Conservation (phyloP, 2,329 filamentous ascomycete genomes). For the Beauveria australis region DNA sequence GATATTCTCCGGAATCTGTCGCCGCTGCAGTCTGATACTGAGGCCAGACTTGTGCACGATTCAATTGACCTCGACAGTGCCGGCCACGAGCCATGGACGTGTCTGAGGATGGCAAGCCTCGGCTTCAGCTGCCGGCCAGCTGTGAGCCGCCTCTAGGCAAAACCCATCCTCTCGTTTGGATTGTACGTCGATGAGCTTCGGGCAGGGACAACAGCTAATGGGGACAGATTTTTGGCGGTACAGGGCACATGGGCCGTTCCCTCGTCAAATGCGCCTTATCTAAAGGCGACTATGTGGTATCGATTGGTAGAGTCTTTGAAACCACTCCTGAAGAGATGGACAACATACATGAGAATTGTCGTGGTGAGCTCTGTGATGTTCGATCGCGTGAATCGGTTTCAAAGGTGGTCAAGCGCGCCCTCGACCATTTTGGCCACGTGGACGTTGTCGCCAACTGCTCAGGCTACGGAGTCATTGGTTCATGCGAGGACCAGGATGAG, state of each 20-base stretch:
- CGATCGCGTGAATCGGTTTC: slow-evolving; percentile 71
- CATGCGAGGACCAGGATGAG: slow-evolving; percentile 95
- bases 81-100: slow-evolving; percentile 13
- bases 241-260: slow-evolving; percentile 92
- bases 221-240: slow-evolving; percentile 77
- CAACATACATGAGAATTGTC: slow-evolving; percentile 61
- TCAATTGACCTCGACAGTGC: not conserved
- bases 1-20: not conserved
- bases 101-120: slow-evolving; percentile 20
- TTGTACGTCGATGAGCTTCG: slow-evolving; percentile 47
- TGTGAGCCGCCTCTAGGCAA: slow-evolving; percentile 74
- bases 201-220: not conserved
- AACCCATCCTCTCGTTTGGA: slow-evolving; percentile 76
- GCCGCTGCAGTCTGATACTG: not conserved
- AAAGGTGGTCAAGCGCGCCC: slow-evolving; percentile 59
- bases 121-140: slow-evolving; percentile 63
- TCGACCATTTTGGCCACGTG: slow-evolving; percentile 69
- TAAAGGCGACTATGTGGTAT: slow-evolving; percentile 75
- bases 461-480: slow-evolving; percentile 89
- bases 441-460: slow-evolving; percentile 92
- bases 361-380: slow-evolving; percentile 85
- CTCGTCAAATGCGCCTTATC: slow-evolving; percentile 74
- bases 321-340: slow-evolving; percentile 65
- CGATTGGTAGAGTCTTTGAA: slow-evolving; percentile 77
- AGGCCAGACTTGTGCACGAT: not conserved